Evolutionary conservation across 2,329 filamentous ascomycete genomes (phyloP), one percentile per base, ranked within the genome.

Genomic region (Aspergillus sp.): DNA sequence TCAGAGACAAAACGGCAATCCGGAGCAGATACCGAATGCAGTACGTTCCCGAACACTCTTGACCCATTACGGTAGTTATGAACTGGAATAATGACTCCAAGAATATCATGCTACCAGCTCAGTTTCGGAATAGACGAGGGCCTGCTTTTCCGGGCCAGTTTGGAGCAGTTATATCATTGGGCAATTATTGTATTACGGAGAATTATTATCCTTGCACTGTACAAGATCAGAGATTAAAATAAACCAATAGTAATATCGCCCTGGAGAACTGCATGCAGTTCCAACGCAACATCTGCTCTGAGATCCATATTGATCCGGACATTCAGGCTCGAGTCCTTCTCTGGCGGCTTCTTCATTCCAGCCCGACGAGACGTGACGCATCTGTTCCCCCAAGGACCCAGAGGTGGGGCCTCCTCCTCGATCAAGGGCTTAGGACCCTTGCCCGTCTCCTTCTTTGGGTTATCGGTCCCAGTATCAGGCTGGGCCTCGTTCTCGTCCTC

Each of bases 261-360:
- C 48, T 57, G 55, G 3, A 57, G 4, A 5, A 57, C 55, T 0
- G 55, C 55, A 38, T 57, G 55, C 1, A 57, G 34, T n/a, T 57
- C 55, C 32, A 57, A 12, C 5, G 42, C 22, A 5, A 57, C 55
- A 57, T 57, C 55, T 8, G 55, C 55, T 20, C 55, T 26, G 41
- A 57, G 26, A 22, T 57, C 55, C 48, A 57, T 13, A 48, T 57
- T 57, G 42, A 57, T 57, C 24, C 55, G 41, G 5, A 57, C 55
- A 39, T 57, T 57, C n/a, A 57, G 26, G 22, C 55, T 57, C 3
- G 55, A 57, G 3, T 57, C 48, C 32, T 53, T 53, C 22, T 45
- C 30, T 8, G 22, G 22, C 18, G 48, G 39, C 4, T 32, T 57
- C 42, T 53, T 57, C 12, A 12, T 43, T 2, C 55, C 55, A 4